Conservation (phyloP, 2,329 filamentous ascomycete genomes). For the Macrophomina phaseolina region DNA sequence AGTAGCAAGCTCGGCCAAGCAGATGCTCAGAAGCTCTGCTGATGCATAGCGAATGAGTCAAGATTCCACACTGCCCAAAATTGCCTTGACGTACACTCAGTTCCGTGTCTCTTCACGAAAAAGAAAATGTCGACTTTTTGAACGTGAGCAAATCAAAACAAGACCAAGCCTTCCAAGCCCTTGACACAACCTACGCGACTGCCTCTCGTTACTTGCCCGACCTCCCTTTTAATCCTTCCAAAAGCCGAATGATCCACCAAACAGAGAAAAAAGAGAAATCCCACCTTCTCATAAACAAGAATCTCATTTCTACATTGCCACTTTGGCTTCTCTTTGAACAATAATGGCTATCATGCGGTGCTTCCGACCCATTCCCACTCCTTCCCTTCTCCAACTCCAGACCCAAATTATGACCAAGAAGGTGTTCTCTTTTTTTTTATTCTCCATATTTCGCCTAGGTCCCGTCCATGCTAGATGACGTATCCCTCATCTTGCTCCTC, state of each 20-base stretch:
- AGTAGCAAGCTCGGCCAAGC: no score
- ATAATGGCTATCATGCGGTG: neutral
- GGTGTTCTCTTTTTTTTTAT: neutral
- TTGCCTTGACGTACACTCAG: no score
- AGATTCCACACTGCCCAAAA: no score
- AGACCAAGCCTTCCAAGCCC: neutral
- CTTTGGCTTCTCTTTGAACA: slow-evolving; percentile 9
- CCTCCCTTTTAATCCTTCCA: neutral
- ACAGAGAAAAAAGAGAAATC: neutral
- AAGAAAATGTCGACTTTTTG: no score
- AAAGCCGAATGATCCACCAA: neutral
- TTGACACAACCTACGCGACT: neutral
- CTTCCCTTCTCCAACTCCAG: neutral
- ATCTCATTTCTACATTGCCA: slow-evolving; percentile 19
- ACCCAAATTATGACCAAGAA: neutral
- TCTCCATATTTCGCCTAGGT: neutral
- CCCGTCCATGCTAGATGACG: slow-evolving; percentile 35
- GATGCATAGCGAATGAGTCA: no score
- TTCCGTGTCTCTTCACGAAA: no score
- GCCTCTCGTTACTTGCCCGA: neutral
- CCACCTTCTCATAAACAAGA: neutral
- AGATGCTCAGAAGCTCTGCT: no score
- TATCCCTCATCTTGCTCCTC: slow-evolving; percentile 39
- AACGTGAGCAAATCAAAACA: neutral
- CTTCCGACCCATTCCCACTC: neutral